Evolutionary conservation across 1,139 yeast species (phyloP).

Genomic region (Pichia kudriavzevii): DNA sequence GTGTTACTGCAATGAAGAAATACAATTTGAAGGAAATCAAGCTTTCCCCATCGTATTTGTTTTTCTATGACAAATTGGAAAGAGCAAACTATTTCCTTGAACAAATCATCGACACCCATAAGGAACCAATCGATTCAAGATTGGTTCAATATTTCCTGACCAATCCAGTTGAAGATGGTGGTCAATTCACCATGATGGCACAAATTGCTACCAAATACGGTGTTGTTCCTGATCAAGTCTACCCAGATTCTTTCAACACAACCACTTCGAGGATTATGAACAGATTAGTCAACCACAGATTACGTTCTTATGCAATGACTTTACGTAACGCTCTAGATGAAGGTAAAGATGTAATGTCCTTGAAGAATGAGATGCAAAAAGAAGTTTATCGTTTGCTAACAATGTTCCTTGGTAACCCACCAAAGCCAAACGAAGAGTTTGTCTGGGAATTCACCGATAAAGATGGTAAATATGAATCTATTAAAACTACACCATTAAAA

Average conservation of each 20-base stretch:
- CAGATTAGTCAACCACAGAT: slow-evolving; percentile 52
- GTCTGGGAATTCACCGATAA: slow-evolving; percentile 72
- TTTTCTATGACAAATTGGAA: slow-evolving; percentile 69
- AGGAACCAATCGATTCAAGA: slow-evolving; percentile 59
- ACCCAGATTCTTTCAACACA: slow-evolving; percentile 67
- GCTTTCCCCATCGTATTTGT: slow-evolving; percentile 63
- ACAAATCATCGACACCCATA: slow-evolving; percentile 59
- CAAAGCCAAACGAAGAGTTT: slow-evolving; percentile 58
- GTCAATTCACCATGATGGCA: slow-evolving; percentile 78
- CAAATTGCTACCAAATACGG: slow-evolving; percentile 74
- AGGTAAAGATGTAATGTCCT: slow-evolving; percentile 30
- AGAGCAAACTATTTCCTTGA: slow-evolving; percentile 72
- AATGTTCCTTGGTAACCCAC: slow-evolving; percentile 69
- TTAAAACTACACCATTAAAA: slow-evolving; percentile 53
- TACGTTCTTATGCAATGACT: slow-evolving; percentile 67
- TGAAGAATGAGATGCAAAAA: slow-evolving; percentile 45
- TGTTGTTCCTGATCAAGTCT: slow-evolving; percentile 61
- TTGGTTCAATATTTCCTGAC: slow-evolving; percentile 53
- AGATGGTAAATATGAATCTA: slow-evolving; percentile 50
- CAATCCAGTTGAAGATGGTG: slow-evolving; percentile 73
- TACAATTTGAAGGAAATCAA: slow-evolving; percentile 65
- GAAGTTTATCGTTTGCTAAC: slow-evolving; percentile 58
- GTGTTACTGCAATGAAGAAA: slow-evolving; percentile 54
- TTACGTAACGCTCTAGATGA: slow-evolving; percentile 41
- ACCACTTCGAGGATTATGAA: slow-evolving; percentile 51